Evolutionary conservation across 768 basidiomycete genomes (phyloP).

Genomic region (Lactifluus rugatus): DNA sequence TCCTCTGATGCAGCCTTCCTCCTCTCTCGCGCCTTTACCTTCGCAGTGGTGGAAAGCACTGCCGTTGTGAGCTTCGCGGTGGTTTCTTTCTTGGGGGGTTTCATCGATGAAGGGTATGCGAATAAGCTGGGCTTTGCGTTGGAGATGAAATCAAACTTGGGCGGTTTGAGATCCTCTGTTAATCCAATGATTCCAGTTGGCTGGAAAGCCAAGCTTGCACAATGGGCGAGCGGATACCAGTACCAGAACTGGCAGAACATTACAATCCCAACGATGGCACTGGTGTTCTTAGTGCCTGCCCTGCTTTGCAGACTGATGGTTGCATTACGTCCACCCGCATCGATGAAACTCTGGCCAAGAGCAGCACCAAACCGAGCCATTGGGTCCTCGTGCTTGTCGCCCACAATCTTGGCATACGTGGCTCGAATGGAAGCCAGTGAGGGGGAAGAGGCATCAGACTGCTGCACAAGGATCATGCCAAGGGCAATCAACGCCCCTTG

Average conservation of each 20-base stretch:
- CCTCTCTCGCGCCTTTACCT: slow-evolving; percentile 92
- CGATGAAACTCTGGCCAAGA: slow-evolving; percentile 92
- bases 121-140: slow-evolving; percentile 87
- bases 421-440: slow-evolving; percentile 72
- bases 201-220: slow-evolving; percentile 84
- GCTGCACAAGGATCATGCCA: slow-evolving; percentile 95
- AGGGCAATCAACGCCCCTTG: slow-evolving; percentile 95
- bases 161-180: slow-evolving; percentile 81
- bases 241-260: slow-evolving; percentile 99
- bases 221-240: slow-evolving; percentile 97
- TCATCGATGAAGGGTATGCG: slow-evolving; percentile 79
- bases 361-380: slow-evolving; percentile 98
- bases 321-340: slow-evolving; percentile 93
- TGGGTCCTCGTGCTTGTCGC: slow-evolving; percentile 97
- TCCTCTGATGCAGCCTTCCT: slow-evolving; percentile 78
- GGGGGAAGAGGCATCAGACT: slow-evolving; percentile 83
- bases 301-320: slow-evolving; percentile 91
- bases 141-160: slow-evolving; percentile 84
- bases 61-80: slow-evolving; percentile 89
- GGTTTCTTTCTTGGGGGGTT: slow-evolving; percentile 88
- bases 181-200: slow-evolving; percentile 94
- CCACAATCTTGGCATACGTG: slow-evolving; percentile 82
- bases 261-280: slow-evolving; percentile 94
- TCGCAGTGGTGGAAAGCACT: slow-evolving; percentile 93
- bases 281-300: slow-evolving; percentile 87